Evolutionary conservation across 371 early-diverging fungal genomes (phyloP).

Genomic region (Mortierella sp.): DNA sequence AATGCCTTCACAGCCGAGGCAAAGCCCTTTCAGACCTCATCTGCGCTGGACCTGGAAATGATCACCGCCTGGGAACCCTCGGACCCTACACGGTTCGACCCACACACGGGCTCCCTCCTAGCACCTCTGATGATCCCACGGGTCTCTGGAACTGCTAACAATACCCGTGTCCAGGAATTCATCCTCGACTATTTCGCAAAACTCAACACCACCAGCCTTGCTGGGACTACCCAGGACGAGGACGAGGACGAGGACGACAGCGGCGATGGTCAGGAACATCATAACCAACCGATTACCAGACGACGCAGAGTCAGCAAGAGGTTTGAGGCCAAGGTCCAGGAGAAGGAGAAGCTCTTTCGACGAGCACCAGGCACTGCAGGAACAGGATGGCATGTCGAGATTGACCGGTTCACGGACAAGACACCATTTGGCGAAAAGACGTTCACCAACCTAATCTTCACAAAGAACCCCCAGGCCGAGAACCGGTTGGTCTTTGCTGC

Average conservation of each 20-base stretch:
- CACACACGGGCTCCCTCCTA: slow-evolving; percentile 65
- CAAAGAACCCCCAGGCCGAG: slow-evolving; percentile 80
- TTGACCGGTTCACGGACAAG: slow-evolving; percentile 79
- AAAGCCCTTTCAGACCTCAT: slow-evolving; percentile 23
- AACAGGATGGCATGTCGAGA: slow-evolving; percentile 81
- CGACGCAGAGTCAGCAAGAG: neutral
- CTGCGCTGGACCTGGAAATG: slow-evolving; percentile 34
- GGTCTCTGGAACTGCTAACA: slow-evolving; percentile 82
- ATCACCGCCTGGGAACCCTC: slow-evolving; percentile 44
- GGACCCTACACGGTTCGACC: slow-evolving; percentile 41
- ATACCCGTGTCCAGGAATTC: slow-evolving; percentile 75
- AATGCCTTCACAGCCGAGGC: neutral
- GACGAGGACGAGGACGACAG: no score
- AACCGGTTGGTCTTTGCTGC: slow-evolving; percentile 89
- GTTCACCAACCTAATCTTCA: slow-evolving; percentile 92
- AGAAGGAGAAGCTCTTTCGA: slow-evolving; percentile 16
- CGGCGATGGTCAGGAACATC: neutral
- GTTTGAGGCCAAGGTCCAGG: neutral
- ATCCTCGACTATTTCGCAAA: slow-evolving; percentile 73
- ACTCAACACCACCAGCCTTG: slow-evolving; percentile 57
- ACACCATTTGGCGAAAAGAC: slow-evolving; percentile 83
- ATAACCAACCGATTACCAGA: slow-evolving; percentile 1
- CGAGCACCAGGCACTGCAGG: slow-evolving; percentile 34
- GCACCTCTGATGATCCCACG: slow-evolving; percentile 79
- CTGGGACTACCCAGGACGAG: slow-evolving; percentile 7